phyloP scores from a whole-genome alignment of 192 early-diverging fungal species.

The Powellomyces hirtus region DNA sequence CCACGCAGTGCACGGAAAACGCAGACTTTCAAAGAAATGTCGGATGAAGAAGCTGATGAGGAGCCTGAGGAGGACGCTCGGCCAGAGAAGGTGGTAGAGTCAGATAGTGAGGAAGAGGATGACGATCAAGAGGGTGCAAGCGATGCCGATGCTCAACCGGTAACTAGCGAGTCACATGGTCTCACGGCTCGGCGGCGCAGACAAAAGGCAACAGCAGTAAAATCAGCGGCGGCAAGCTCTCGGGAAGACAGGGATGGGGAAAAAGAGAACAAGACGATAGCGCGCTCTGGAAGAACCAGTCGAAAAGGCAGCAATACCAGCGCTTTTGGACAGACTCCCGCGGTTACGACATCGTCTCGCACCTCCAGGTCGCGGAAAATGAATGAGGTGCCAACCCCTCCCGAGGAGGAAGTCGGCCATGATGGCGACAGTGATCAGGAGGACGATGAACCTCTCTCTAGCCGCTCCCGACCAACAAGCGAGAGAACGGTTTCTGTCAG shows the following conservation, averaged over 20 bases:
- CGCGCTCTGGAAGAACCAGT: background rate
- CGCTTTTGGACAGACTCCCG: no score
- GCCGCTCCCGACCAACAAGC: no score
- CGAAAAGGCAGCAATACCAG: no score
- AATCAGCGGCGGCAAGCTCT: background rate
- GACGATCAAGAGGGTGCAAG: background rate
- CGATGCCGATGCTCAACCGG: background rate
- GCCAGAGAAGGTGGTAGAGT: no score
- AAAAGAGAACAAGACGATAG: background rate
- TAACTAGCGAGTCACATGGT: background rate
- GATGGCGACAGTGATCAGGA: no score
- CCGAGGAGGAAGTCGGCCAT: background rate
- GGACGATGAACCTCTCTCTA: background rate
- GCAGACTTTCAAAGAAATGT: conserved; percentile 4
- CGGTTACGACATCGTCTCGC: no score
- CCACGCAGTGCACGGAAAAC: conserved; percentile 8
- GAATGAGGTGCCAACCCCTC: background rate
- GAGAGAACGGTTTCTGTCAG: no score
- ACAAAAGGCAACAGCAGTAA: background rate
- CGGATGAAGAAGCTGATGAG: background rate
- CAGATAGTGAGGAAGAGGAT: background rate
- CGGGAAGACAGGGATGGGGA: background rate
- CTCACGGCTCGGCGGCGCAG: background rate
- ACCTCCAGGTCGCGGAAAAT: background rate
- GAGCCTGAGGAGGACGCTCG: no score